A percentile compares a stretch with the other conserved stretches of the same genome.
Evolutionary conservation across 2,329 filamentous ascomycete genomes (phyloP).

Genomic region (Aureobasidium mangrovei): DNA sequence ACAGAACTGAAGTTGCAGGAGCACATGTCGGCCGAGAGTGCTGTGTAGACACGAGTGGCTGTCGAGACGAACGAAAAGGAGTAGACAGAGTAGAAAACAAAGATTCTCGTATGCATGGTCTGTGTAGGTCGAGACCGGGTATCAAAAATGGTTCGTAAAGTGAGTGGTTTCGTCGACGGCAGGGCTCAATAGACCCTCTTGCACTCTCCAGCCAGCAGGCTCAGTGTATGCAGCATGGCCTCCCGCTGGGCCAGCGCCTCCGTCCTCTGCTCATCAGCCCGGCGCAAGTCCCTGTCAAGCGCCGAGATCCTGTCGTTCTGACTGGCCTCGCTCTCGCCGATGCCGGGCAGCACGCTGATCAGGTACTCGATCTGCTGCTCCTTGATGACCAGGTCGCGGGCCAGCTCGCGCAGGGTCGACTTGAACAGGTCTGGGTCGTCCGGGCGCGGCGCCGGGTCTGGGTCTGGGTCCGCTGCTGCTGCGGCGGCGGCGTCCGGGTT

Average conservation of each 20-base stretch:
- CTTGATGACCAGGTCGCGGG: slow-evolving; percentile 66
- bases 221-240: slow-evolving; percentile 34
- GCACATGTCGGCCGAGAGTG: too few relatives aligned
- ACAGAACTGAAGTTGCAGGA: too few relatives aligned
- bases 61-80: too few relatives aligned
- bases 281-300: slow-evolving; percentile 35
- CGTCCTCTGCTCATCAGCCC: slow-evolving; percentile 33
- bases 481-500: slow-evolving; percentile 11
- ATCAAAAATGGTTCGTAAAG: too few relatives aligned
- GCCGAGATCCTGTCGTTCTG: slow-evolving; percentile 54
- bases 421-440: slow-evolving; percentile 56
- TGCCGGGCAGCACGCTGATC: slow-evolving; percentile 64
- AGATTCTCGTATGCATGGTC: too few relatives aligned
- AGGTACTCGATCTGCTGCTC: slow-evolving; percentile 76
- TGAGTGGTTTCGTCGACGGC: too few relatives aligned
- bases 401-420: slow-evolving; percentile 61
- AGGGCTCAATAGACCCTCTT: slow-evolving; percentile 24
- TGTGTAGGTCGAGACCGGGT: too few relatives aligned
- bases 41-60: too few relatives aligned
- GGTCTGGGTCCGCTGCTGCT: slow-evolving; percentile 13
- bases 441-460: slow-evolving; percentile 36
- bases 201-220: slow-evolving; percentile 38
- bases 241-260: slow-evolving; percentile 36
- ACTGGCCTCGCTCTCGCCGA: slow-evolving; percentile 69
- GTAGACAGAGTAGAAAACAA: too few relatives aligned